Evolutionary conservation across 1,139 yeast species (phyloP), one percentile per base, ranked within the genome.

Genomic region (Schwanniomyces etchellsii): DNA sequence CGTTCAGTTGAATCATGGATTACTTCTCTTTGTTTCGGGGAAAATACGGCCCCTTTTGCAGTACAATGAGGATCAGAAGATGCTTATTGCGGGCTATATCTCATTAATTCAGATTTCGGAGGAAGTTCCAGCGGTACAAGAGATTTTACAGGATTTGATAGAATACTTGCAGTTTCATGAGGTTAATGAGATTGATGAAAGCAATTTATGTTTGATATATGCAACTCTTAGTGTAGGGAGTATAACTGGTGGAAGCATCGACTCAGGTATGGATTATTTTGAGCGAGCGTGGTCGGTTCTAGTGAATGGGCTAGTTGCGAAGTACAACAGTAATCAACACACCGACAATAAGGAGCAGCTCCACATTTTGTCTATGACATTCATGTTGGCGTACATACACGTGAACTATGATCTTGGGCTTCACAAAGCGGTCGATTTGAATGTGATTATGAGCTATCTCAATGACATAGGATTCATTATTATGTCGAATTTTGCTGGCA

Each of bases 271-370:
- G 10, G 47, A 45, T 5, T 56, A 52, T 37, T 64, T 65, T 39
- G 62, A 55, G 35, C 67, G 57, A 35, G 50, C 65, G 24, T 70
- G 76, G 75, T 56, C 58, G 30, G 50, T 69, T 13, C 50, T 70
- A 23, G 65, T 68, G 26, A 56, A 63, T 28, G 61, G 63, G 28
- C 48, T 62, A 28, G 64, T 70, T 14, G 70, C 71, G 16, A 65
- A 62, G 38, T 65, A 66, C 44, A 60, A 58, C 36, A 52, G 52
- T 16, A 58, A 55, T 22, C 21, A 18, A 7, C 53, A 52, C 28
- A 35, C 39, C 28, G 56, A 57, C 35, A 43, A 56, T 14, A 46
- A 59, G 33, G 70, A 65, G 36, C 72, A 69, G 38, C 54, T 65
- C 31, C 66, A 64, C 34, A 66, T 59, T 31, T 50, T 57, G 35